phyloP scores from a whole-genome alignment of 139 green algal genomes.

The Chlorella sp. region DNA sequence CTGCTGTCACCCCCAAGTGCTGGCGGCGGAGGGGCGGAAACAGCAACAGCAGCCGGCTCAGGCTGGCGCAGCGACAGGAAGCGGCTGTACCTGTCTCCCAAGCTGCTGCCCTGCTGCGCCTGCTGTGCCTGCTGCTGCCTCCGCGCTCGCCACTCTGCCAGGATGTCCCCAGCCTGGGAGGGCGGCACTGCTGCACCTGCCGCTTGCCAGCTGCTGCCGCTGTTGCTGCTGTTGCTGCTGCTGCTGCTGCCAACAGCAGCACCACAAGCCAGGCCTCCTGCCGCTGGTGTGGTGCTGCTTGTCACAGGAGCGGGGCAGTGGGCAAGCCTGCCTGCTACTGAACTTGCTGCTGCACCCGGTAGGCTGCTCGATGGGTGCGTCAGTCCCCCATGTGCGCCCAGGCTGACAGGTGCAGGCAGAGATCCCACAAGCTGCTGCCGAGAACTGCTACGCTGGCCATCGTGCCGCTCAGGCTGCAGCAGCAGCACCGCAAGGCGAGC shows the following conservation, averaged over 20 bases:
- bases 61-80: slow-evolving; percentile 21
- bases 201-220: neutral
- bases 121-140: neutral
- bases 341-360: no score
- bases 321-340: no score
- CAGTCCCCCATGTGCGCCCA: no score
- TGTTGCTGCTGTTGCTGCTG: neutral
- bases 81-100: slow-evolving; percentile 12
- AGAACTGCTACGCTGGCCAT: neutral
- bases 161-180: neutral
- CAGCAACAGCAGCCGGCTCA: neutral
- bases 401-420: no score
- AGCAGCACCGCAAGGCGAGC: neutral
- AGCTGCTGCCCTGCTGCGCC: neutral
- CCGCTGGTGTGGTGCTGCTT: neutral
- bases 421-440: neutral
- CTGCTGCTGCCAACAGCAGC: neutral
- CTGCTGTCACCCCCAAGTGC: neutral
- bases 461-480: neutral
- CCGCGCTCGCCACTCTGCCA: slow-evolving; percentile 24
- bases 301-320: no score
- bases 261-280: no score
- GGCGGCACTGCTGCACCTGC: neutral
- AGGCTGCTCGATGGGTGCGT: no score
- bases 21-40: neutral